These are phyloP conservation scores for Colletotrichum sublineola DNA, from an alignment of 2,329 filamentous ascomycete species.

Conservation along the genomic window DNA sequence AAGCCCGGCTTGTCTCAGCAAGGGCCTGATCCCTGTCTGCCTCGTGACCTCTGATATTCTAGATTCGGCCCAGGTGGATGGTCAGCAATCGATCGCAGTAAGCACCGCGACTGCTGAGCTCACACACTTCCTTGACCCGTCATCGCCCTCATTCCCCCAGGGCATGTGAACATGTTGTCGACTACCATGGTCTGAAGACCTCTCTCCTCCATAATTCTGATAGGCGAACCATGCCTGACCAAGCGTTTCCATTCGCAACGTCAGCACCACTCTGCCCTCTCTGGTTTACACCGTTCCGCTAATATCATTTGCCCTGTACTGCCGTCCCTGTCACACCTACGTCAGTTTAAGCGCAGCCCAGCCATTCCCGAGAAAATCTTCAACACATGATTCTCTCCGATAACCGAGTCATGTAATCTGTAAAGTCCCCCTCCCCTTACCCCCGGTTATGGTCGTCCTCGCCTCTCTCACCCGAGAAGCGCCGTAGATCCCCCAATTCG, in stretches of 20 bases:
- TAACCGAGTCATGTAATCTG: slow-evolving; percentile 38
- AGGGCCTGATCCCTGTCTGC: not conserved
- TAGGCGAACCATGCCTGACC: not conserved
- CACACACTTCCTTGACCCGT: not conserved
- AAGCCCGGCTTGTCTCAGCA: slow-evolving; percentile 14
- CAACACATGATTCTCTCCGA: slow-evolving; percentile 22
- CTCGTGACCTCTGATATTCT: slow-evolving; percentile 17
- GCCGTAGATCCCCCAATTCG: slow-evolving; percentile 9
- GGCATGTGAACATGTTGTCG: slow-evolving; percentile 20
- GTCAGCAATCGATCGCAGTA: not conserved
- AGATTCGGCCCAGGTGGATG: not conserved
- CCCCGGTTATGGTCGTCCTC: not conserved
- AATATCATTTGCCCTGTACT: slow-evolving; percentile 9
- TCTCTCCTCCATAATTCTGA: not conserved
- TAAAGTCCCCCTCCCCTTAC: not conserved
- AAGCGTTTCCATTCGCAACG: not conserved
- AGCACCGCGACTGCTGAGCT: not conserved
- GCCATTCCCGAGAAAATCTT: slow-evolving; percentile 13
- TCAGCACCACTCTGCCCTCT: not conserved
- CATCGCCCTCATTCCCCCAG: not conserved
- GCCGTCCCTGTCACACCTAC: slow-evolving; percentile 7
- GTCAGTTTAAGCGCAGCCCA: slow-evolving; percentile 28
- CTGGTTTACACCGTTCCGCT: not conserved
- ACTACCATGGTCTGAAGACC: not conserved
- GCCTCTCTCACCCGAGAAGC: slow-evolving; percentile 6